Base-by-base conservation (phyloP, 208 protist genomes). In the Wallacemonas sp. region DNA sequence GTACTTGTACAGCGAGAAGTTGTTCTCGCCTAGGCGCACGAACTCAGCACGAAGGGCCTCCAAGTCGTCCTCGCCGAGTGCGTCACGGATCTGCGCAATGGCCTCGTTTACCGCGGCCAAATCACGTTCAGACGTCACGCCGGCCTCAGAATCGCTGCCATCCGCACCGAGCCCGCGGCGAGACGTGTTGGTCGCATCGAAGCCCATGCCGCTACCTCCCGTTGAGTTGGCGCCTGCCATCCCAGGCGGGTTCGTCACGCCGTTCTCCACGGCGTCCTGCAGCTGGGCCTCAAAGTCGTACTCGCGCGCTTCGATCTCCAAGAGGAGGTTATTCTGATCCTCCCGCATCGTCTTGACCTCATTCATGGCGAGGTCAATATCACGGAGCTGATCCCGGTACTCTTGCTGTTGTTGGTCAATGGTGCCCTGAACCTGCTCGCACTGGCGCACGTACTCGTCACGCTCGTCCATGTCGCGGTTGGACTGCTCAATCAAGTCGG, bases 1-100 rank as follows among this genome's bases (percentile, higher is more conserved):
- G 68, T 90, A 95, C 79, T 98, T 99, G 88, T 98, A 99, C 24
- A 98, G 73, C 19, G 96, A 98, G 64, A 98, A 98, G 88, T 98
- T 99, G 27, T 79, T 77, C 45, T 99, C 96, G 44, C 97, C 96
- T 1, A 92, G 84, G 38, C 84, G 70, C 62, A 94, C 70, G 77
- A 97, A 98, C 58, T 88, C 71, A 22, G 85, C 47, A 21, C 86
- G 84, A 33, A 98, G 56, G 41, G 76, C 79, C 27, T 96, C 82
- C n/a, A 97, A 80, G 68, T 98, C 91, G 22, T 86, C 78, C 26
- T 91, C 79, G 21, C 70, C 73, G 6, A 94, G 81, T 11, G 86
- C 92, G 8, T 94, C 86, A 38, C 74, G 63, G 60, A 98, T 77
- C 60, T 98, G 91, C 33, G 56, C 30, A 26, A 97, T 64, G 59